Evolutionary conservation across 2,329 filamentous ascomycete genomes (phyloP), one percentile per base, ranked within the genome.

Genomic region (Ampelomyces quisqualis): DNA sequence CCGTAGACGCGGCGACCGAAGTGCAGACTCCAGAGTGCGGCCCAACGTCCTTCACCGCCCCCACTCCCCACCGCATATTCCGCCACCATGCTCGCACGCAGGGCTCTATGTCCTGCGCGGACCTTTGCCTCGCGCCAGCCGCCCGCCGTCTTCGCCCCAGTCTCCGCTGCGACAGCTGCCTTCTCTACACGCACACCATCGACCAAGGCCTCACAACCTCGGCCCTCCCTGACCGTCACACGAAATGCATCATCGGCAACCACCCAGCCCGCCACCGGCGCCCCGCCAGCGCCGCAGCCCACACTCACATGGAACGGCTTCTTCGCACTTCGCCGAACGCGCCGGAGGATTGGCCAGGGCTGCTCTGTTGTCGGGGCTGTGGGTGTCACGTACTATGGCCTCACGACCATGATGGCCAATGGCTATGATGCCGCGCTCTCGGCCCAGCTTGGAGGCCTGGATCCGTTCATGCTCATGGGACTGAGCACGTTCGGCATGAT

Each of bases 381-480:
- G 5, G 72, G 75, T 9, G 81, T 80, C 44, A 85, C 87, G 1
- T 74, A 77, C 2, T 73, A 70, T 2, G 84, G 85, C 11, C 80
- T 82, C 2, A 70, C 81, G n/a, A 53, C 88, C 22, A 77, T 95
- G 31, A 81, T 85, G 3, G 78, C 80, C 24, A 80, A 85, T 42
- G 77, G 88, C 52, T 81, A 90, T 47, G 90, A 95, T 72, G 71
- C 79, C 9, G 64, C 67, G 46, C 67, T 67, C 50, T 88, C 67
- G 62, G 88, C 72, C 55, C 82, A 87, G 62, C 79, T 94, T 49
- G 90, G 90, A 1, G 89, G 90, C 1, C 77, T 96, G 42, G 93
- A 97, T 68, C 91, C 91, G 1, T 81, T 96, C 60, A 77, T 96
- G 58, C 84, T 90, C 18, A 77, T 96, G 53, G 91, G 89, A 2